Base-by-base conservation (phyloP, 1,139 yeast species). In the Yamadazyma triangularis region DNA sequence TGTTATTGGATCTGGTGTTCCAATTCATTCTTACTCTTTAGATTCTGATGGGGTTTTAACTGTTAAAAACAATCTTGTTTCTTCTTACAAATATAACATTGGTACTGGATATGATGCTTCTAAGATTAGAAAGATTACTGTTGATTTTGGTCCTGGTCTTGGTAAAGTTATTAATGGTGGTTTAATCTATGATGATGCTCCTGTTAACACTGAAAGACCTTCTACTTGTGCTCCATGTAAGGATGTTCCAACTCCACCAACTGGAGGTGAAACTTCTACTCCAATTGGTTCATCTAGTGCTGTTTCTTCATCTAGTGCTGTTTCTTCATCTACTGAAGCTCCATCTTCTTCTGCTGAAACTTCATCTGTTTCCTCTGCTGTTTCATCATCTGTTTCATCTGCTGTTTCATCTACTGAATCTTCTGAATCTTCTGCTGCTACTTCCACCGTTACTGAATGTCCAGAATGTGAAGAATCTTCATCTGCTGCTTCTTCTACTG, bases 161-260 rank as follows among this genome's bases (percentile, higher is more conserved):
- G 87, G 74, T 39, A 53, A 49, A 34, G 69, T 68, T 15, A 38
- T 58, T 16, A 52, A 63, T 26, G 70, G 65, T 40, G 72, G 72
- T 25, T 63, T 63, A 34, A 70, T 64, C 39, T 59, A 64, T 28
- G 68, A 64, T 41, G 55, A 62, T 20, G 75, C 75, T 42, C 30
- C 64, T 10, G 61, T 78, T 28, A 79, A 76, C 56, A 48, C 60
- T 16, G 86, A 82, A 61, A 87, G 83, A 56, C 65, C 87, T 31
- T 77, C 95, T 32, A 95, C 95, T 42, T 93, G 96, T 42, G 96
- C 96, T 13, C 96, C 87, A 63, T 88, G 97, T 61, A 25, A 33
- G 23, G 31, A 40, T 24, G 36, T 47, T 26, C 48, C 49, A 28
- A 44, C 43, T 29, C 32, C 45, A 21, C 38, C 38, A 30, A 26